These are phyloP conservation scores for Tetraselmis chui DNA, from an alignment of 139 green algal genomes.

Conservation along the genomic window DNA sequence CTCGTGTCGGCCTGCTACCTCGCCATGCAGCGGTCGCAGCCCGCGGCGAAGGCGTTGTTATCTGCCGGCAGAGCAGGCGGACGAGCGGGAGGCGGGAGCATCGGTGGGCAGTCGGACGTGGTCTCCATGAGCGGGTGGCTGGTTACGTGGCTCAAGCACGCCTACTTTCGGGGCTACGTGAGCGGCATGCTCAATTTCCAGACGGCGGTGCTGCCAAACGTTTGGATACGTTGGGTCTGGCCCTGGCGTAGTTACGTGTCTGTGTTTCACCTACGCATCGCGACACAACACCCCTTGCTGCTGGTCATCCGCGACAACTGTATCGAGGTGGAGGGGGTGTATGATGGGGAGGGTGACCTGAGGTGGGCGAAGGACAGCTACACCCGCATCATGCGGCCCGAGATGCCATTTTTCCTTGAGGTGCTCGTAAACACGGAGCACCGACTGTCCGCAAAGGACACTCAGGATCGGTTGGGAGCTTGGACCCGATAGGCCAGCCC, in stretches of 20 bases:
- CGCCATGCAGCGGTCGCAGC: not conserved
- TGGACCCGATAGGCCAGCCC: too few relatives aligned
- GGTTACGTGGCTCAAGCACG: not conserved
- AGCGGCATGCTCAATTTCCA: not conserved
- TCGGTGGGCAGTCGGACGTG: too few relatives aligned
- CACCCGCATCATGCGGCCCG: not conserved
- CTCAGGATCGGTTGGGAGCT: too few relatives aligned
- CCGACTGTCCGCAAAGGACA: too few relatives aligned
- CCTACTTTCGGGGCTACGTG: not conserved
- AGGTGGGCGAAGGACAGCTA: not conserved
- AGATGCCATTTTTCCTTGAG: not conserved
- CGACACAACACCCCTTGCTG: not conserved
- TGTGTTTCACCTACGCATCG: not conserved
- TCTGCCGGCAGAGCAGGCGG: too few relatives aligned
- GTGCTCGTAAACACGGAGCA: not conserved
- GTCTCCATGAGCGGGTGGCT: not conserved
- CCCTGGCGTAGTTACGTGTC: not conserved
- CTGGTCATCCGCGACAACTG: not conserved
- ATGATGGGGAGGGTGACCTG: not conserved
- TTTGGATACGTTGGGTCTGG: not conserved
- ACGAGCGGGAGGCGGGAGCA: too few relatives aligned
- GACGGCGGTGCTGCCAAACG: not conserved
- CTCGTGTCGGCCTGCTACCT: not conserved
- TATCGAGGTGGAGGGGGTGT: not conserved
- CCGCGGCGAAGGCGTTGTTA: not conserved